A percentile compares a stretch with the other conserved stretches of the same genome.
phyloP scores from a whole-genome alignment of 257 asterid genomes.

The Cordia subcordata region DNA sequence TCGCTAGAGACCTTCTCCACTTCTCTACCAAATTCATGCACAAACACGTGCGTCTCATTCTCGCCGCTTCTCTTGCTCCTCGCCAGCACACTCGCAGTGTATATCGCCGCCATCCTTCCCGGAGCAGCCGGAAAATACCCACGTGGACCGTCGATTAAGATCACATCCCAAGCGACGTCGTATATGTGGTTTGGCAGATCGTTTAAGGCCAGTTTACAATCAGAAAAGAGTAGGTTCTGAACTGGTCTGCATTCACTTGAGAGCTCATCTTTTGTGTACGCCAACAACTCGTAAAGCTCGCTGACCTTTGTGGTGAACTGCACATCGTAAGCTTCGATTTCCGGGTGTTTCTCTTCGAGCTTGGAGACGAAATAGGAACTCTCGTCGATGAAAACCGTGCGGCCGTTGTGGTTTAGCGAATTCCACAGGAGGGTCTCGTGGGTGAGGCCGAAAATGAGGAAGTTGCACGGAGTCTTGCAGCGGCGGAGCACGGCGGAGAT shows the following conservation, averaged over 20 bases:
- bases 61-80: constrained; percentile 56
- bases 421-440: constrained; percentile 80
- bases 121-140: constrained; percentile 55
- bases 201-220: constrained; percentile 65
- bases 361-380: constrained; percentile 39
- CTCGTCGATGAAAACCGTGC: constrained; percentile 70
- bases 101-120: constrained; percentile 73
- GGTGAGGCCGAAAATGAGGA: constrained; percentile 73
- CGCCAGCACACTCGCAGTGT: constrained; percentile 73
- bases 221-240: constrained; percentile 74
- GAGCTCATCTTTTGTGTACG: constrained; percentile 37
- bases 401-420: constrained; percentile 67
- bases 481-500: constrained; percentile 57
- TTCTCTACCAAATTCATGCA: constrained; percentile 58
- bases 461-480: constrained; percentile 61
- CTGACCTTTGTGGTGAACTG: constrained; percentile 55
- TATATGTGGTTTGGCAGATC: constrained; percentile 84
- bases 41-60: constrained; percentile 57
- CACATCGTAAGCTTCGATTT: constrained; percentile 76
- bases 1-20: constrained; percentile 61
- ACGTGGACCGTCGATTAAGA: constrained; percentile 65
- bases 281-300: constrained; percentile 51
- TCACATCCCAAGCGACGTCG: constrained; percentile 84
- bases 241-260: constrained; percentile 56
- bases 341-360: constrained; percentile 49